Percentiles rank a stretch among this genome's conserved stretches.
phyloP scores from a whole-genome alignment of 2,329 filamentous ascomycete genomes.

The Fusarium multiceps region DNA sequence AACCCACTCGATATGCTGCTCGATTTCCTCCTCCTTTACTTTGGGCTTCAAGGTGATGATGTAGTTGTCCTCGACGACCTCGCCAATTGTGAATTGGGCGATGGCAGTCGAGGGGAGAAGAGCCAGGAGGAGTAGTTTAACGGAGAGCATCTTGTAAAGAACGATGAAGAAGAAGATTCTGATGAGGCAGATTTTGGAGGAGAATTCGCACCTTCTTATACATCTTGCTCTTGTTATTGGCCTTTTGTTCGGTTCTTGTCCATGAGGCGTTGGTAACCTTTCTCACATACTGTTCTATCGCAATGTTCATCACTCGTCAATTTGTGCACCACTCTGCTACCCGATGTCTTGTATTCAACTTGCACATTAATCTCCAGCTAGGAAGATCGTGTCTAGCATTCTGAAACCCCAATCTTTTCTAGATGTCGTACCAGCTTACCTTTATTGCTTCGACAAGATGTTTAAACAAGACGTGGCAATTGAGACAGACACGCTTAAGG shows the following conservation, averaged over 20 bases:
- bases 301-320: neutral
- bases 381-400: constrained; percentile 14
- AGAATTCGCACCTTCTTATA: constrained; percentile 22
- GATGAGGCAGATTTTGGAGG: neutral
- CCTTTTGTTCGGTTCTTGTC: neutral
- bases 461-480: neutral
- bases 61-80: constrained; percentile 54
- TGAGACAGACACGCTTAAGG: constrained; percentile 20
- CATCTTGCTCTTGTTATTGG: neutral
- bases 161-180: constrained; percentile 1
- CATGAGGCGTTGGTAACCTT: neutral
- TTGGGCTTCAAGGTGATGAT: constrained; percentile 59
- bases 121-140: constrained; percentile 31
- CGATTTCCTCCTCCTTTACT: constrained; percentile 47
- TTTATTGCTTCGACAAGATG: neutral
- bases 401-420: neutral
- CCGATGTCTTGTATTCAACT: constrained; percentile 32
- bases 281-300: no score
- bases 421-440: constrained; percentile 6
- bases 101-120: constrained; percentile 32
- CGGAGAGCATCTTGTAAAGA: constrained; percentile 31
- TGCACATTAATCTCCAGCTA: constrained; percentile 22
- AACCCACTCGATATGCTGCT: constrained; percentile 52
- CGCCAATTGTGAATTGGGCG: constrained; percentile 10
- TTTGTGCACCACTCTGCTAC: constrained; percentile 25